Conservation (phyloP, 1,284 basidiomycete genomes). For the Meripilus lineatus region DNA sequence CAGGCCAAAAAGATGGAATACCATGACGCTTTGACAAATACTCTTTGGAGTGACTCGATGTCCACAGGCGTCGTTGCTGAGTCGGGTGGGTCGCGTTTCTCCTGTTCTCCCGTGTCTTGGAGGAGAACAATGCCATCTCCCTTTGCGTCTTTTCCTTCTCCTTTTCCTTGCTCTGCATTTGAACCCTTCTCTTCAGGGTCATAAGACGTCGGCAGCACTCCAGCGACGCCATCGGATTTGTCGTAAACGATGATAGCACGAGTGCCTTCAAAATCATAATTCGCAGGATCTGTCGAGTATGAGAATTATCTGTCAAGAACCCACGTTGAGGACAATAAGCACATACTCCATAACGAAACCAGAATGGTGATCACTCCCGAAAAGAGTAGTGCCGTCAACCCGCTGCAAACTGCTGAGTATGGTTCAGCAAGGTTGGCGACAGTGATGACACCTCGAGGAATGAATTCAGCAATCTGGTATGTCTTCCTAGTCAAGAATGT, state of each 20-base stretch:
- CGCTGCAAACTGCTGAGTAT: constrained; percentile 46
- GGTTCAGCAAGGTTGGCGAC: constrained; percentile 39
- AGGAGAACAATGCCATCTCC: background rate
- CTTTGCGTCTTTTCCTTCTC: constrained; percentile 6
- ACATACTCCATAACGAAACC: constrained; percentile 39
- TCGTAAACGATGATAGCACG: constrained; percentile 36
- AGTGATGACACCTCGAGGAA: constrained; percentile 34
- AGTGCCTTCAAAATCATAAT: constrained; percentile 45
- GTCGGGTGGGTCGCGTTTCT: no score
- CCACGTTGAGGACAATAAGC: no score
- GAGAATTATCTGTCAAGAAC: no score
- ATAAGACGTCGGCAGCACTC: background rate
- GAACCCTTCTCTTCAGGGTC: constrained; percentile 1
- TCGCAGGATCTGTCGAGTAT: constrained; percentile 31
- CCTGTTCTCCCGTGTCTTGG: no score
- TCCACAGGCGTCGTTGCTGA: background rate
- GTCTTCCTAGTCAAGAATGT: no score
- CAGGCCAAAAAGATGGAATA: constrained; percentile 36
- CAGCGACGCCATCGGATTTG: constrained; percentile 8
- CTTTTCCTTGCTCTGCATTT: constrained; percentile 14
- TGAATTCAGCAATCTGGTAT: no score
- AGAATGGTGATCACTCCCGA: constrained; percentile 39
- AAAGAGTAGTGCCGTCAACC: constrained; percentile 39
- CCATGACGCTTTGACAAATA: constrained; percentile 37
- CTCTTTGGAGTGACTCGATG: constrained; percentile 25